phyloP scores from a whole-genome alignment of 192 early-diverging fungal species.

The Dimargaris verticillata region DNA sequence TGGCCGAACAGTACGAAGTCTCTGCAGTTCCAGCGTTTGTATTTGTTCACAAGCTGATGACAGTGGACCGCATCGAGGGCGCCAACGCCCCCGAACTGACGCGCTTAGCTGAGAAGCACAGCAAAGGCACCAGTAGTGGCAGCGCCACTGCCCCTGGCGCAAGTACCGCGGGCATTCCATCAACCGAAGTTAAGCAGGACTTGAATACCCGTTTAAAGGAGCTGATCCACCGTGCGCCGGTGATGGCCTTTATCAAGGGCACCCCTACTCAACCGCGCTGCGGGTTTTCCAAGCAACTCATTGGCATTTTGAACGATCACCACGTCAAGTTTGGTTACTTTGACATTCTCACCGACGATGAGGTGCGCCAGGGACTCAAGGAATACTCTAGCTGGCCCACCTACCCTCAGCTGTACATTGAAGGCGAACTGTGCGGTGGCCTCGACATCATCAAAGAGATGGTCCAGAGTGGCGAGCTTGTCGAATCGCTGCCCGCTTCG shows the following conservation, averaged over 20 bases:
- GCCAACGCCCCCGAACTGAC: constrained; percentile 73
- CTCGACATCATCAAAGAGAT: constrained; percentile 91
- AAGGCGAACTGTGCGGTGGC: constrained; percentile 84
- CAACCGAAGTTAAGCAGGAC: constrained; percentile 45
- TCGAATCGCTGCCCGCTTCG: constrained; percentile 34
- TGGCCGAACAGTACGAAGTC: constrained; percentile 79
- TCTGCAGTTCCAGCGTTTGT: constrained; percentile 83
- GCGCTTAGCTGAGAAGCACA: constrained; percentile 46
- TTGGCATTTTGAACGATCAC: constrained; percentile 59
- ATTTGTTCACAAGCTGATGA: constrained; percentile 48
- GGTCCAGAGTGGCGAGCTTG: constrained; percentile 56
- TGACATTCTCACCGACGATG: constrained; percentile 84
- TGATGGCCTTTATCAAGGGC: constrained; percentile 97
- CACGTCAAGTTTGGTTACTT: constrained; percentile 69
- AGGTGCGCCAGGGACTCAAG: constrained; percentile 84
- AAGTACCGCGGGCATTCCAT: constrained; percentile 15
- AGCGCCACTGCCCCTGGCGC: constrained; percentile 19
- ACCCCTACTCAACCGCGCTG: constrained; percentile 81
- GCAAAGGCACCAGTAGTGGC: constrained; percentile 23
- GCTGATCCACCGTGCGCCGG: constrained; percentile 42
- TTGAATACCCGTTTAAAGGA: constrained; percentile 56
- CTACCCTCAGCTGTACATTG: constrained; percentile 82
- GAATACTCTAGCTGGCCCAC: constrained; percentile 88
- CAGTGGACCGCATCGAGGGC: constrained; percentile 69
- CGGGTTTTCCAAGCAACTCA: constrained; percentile 72